Percentiles rank a stretch among this genome's conserved stretches.
These are phyloP conservation scores for Cucurbita maxima DNA, from an alignment of 306 rosid species.

Conservation along the genomic window DNA sequence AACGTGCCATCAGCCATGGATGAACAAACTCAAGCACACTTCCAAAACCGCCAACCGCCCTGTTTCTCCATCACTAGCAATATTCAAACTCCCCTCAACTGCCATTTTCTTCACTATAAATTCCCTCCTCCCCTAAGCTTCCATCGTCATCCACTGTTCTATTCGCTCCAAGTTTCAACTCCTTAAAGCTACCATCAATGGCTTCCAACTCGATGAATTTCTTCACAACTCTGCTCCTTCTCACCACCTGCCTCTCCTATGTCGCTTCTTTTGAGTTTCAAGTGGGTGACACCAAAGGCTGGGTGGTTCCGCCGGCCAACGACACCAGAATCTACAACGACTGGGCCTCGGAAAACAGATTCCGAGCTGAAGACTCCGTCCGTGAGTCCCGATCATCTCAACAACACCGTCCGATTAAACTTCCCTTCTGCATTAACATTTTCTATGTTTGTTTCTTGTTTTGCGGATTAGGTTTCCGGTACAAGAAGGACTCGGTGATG, in stretches of 20 bases:
- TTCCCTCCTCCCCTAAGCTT: background rate
- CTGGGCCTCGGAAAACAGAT: conserved; percentile 80
- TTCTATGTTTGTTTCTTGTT: background rate
- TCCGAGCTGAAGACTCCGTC: conserved; percentile 45
- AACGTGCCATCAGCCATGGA: background rate
- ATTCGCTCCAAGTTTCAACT: background rate
- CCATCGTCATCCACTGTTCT: background rate
- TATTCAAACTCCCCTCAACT: background rate
- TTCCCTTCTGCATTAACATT: conserved; percentile 30
- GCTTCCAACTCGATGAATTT: background rate
- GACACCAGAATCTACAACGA: conserved; percentile 45
- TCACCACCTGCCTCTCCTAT: conserved; percentile 14
- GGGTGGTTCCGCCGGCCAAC: conserved; percentile 61
- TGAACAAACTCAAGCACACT: background rate
- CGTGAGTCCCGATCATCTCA: conserved; percentile 22
- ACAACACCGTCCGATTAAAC: background rate
- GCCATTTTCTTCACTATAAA: background rate
- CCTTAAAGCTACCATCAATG: background rate
- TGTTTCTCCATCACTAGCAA: background rate
- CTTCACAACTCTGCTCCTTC: background rate
- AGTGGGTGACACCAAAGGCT: conserved; percentile 59
- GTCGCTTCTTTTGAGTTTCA: conserved; percentile 43
- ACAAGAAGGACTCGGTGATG: conserved; percentile 86
- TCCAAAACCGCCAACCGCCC: conserved; percentile 1
- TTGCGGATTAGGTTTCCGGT: conserved; percentile 33